Base-by-base conservation (phyloP, 495 filamentous ascomycete genomes). In the Penicillium silybi region DNA sequence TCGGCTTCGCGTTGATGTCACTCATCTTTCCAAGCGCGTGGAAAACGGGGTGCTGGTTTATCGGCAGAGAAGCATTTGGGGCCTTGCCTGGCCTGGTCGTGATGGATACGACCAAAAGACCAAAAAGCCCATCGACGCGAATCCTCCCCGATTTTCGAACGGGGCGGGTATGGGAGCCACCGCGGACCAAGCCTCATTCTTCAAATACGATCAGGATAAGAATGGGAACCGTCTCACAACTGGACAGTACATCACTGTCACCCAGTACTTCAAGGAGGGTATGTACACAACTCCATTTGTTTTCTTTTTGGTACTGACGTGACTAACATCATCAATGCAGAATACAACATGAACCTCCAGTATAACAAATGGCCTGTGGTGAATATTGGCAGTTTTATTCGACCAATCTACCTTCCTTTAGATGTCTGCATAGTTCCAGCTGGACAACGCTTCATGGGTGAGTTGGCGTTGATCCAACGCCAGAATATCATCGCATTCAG, bases 401-500 rank as follows among this genome's bases (percentile, higher is more conserved):
- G 69, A 20, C 83, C 87, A 0, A 64, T 66, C 8, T 91, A 85
- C 53, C 56, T 87, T 44, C 82, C 87, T 1, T 68, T 80, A 0
- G 86, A 92, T 50, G 58, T 85, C 2, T 81, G 81, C 57, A 54
- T 53, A 1, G 74, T 92, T 4, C 49, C 83, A 2, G 75, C 77
- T 1, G 89, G 87, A 0, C 87, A 93, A 56, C 41, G 74, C 6
- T 65, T 81, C 43, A 73, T 74, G 53, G 63, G 71, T 3, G 79
- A 81, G 55, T 67, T 86, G 26, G 53, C 48, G 11, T 58, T 66
- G 0, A 54, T 63, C 0, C 85, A 88, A 56, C 83, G 81, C 0
- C 65, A 72, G 0, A 41, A 63, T 0, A 90, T 91, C 81, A 80
- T 88, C 34, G 59, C 57, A 2, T 85, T 89, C 59, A 83, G 88